Evolutionary conservation across 371 early-diverging fungal genomes (phyloP).

Genomic region (Rhizomucor pusillus): DNA sequence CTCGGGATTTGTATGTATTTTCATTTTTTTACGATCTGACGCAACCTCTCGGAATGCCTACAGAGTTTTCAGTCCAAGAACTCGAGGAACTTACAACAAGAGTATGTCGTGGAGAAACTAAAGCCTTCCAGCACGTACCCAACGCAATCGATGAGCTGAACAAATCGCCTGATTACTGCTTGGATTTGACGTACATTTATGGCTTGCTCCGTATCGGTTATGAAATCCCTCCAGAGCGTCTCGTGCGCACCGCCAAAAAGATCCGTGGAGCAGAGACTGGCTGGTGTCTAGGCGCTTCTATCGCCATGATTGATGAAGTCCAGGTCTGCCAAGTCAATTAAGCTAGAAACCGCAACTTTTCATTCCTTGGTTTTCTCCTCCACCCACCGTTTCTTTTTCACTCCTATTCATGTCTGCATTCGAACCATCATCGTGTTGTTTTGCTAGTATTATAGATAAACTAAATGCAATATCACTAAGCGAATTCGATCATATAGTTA

Average conservation of each 20-base stretch:
- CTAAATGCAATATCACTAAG: too few relatives aligned
- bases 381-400: neutral
- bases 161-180: conserved; percentile 73
- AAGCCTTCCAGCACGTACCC: conserved; percentile 38
- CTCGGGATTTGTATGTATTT: conserved; percentile 87
- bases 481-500: too few relatives aligned
- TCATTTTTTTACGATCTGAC: conserved; percentile 93
- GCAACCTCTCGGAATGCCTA: conserved; percentile 66
- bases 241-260: conserved; percentile 84
- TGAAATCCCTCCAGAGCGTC: conserved; percentile 70
- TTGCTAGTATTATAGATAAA: conserved; percentile 1
- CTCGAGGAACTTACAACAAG: conserved; percentile 61
- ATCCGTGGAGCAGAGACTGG: conserved; percentile 91
- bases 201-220: conserved; percentile 81
- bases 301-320: conserved; percentile 65
- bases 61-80: conserved; percentile 62
- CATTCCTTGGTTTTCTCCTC: neutral
- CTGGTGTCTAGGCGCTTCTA: conserved; percentile 94
- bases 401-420: neutral
- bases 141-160: conserved; percentile 33
- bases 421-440: neutral
- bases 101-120: conserved; percentile 60
- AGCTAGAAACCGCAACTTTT: neutral
- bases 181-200: conserved; percentile 86
- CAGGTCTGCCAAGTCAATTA: conserved; percentile 27